Evolutionary conservation across 2,329 filamentous ascomycete species (phyloP).

Genomic region (Acephala macrosclerotiorum): DNA sequence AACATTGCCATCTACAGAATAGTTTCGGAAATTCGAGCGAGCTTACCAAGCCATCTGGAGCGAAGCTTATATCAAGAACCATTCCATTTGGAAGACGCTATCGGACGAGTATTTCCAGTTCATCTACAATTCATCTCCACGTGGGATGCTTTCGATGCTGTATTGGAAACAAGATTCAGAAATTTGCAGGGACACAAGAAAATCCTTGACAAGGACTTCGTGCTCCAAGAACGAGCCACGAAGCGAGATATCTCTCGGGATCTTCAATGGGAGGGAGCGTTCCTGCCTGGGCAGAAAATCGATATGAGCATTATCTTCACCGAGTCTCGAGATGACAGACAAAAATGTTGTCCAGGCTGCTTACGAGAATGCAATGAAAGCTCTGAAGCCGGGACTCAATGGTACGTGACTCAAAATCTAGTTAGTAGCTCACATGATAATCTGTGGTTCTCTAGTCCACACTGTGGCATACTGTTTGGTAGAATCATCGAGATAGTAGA

Average conservation of each 20-base stretch:
- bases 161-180: slow-evolving; percentile 21
- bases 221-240: slow-evolving; percentile 21
- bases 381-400: background rate
- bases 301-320: slow-evolving; percentile 25
- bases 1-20: slow-evolving; percentile 22
- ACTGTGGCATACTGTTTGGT: background rate
- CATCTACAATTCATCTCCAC: slow-evolving; percentile 28
- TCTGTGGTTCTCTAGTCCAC: background rate
- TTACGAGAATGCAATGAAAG: background rate
- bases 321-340: background rate
- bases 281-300: slow-evolving; percentile 23
- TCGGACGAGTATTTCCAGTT: slow-evolving; percentile 24
- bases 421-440: background rate
- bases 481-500: background rate
- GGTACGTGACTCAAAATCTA: background rate
- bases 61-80: slow-evolving; percentile 22
- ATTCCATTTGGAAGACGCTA: slow-evolving; percentile 26
- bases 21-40: slow-evolving; percentile 15
- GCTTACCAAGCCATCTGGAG: slow-evolving; percentile 17
- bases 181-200: slow-evolving; percentile 16
- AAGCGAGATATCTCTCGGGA: slow-evolving; percentile 17
- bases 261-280: slow-evolving; percentile 11
- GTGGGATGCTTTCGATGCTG: slow-evolving; percentile 27
- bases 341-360: slow-evolving; percentile 12
- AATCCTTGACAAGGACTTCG: slow-evolving; percentile 15